A percentile compares a stretch with the other conserved stretches of the same genome.
These are phyloP conservation scores for Biscogniauxia mediterranea DNA, from an alignment of 2,329 filamentous ascomycete species.

Conservation along the genomic window DNA sequence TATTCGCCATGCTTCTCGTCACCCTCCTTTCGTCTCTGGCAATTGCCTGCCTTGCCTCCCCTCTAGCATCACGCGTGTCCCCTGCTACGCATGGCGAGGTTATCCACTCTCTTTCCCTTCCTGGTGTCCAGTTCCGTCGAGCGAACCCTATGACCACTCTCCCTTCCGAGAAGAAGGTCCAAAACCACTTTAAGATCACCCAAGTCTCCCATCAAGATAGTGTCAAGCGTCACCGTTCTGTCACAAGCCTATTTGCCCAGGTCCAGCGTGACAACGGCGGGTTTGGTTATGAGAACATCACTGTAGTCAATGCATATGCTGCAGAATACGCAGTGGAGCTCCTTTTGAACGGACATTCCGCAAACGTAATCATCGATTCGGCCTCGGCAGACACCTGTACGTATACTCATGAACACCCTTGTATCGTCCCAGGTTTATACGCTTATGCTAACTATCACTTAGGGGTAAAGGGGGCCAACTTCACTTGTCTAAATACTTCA, in stretches of 20 bases:
- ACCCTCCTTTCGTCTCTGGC: slow-evolving; percentile 7
- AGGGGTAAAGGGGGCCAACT: slow-evolving; percentile 39
- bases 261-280: slow-evolving; percentile 29
- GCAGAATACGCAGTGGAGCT: slow-evolving; percentile 32
- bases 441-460: background rate
- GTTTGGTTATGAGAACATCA: slow-evolving; percentile 34
- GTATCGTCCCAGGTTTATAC: background rate
- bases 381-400: slow-evolving; percentile 51
- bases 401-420: background rate
- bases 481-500: slow-evolving; percentile 40
- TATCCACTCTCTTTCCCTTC: slow-evolving; percentile 14
- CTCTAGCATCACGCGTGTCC: background rate
- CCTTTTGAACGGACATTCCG: slow-evolving; percentile 24
- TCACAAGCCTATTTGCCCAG: slow-evolving; percentile 28
- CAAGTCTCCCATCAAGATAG: slow-evolving; percentile 6
- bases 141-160: slow-evolving; percentile 6
- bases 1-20: slow-evolving; percentile 6
- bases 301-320: slow-evolving; percentile 31
- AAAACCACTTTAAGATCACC: slow-evolving; percentile 11
- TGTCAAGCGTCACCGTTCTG: slow-evolving; percentile 20
- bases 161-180: slow-evolving; percentile 8
- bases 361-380: slow-evolving; percentile 45
- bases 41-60: slow-evolving; percentile 8
- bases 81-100: background rate
- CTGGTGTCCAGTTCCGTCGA: slow-evolving; percentile 16